phyloP scores from a whole-genome alignment of 225 moss, liverwort and hornwort species.

The Anthoceros angustus region DNA sequence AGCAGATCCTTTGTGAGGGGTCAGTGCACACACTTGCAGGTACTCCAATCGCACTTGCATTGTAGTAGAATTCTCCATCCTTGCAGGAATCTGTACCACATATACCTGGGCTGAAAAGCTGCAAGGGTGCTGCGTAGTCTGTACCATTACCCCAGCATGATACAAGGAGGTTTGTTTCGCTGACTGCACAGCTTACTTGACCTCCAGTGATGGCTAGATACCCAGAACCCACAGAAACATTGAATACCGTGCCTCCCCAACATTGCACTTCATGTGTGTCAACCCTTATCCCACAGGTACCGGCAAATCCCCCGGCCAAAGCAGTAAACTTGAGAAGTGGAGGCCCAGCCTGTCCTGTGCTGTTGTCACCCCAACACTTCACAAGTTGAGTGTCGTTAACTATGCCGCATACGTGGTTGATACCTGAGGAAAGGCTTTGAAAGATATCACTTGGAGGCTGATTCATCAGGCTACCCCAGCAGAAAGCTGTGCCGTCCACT shows the following conservation, averaged over 20 bases:
- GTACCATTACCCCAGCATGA: constrained; percentile 36
- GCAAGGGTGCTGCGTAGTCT: constrained; percentile 32
- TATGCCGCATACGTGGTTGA: constrained; percentile 40
- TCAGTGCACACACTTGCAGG: constrained; percentile 29
- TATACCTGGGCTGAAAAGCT: constrained; percentile 49
- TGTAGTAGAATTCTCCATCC: constrained; percentile 26
- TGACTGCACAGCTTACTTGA: constrained; percentile 42
- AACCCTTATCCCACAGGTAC: constrained; percentile 17
- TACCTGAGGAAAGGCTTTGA: constrained; percentile 34
- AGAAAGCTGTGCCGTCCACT: constrained; percentile 9
- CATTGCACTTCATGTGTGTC: constrained; percentile 21
- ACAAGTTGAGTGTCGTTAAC: constrained; percentile 11
- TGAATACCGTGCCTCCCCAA: constrained; percentile 13
- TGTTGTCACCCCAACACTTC: constrained; percentile 28
- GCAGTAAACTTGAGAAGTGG: not conserved
- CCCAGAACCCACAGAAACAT: constrained; percentile 1
- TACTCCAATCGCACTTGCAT: constrained; percentile 23
- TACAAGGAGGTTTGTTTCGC: constrained; percentile 34
- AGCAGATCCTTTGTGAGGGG: constrained; percentile 24
- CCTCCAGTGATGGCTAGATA: constrained; percentile 32
- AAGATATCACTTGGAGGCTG: constrained; percentile 8
- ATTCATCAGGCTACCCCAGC: constrained; percentile 26
- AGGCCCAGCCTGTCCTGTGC: constrained; percentile 6
- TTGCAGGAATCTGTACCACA: constrained; percentile 20
- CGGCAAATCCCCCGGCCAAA: constrained; percentile 1